Evolutionary conservation across 2,329 filamentous ascomycete species (phyloP).

Genomic region (Talaromyces piceae): DNA sequence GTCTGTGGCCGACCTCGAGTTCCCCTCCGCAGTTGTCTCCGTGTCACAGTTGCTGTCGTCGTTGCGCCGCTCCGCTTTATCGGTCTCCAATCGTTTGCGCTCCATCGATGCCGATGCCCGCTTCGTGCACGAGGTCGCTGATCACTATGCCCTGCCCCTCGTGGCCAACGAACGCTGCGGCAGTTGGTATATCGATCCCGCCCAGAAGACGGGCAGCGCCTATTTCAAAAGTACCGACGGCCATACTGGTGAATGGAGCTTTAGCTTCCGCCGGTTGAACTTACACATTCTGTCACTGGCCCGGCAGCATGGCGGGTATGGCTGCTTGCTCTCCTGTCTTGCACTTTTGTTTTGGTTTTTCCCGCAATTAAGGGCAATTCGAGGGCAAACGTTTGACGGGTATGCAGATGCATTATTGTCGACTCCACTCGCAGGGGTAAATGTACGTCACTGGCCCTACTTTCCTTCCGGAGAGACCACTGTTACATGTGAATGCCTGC

Average conservation of each 20-base stretch:
- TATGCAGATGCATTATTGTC: constrained; percentile 59
- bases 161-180: constrained; percentile 93
- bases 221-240: constrained; percentile 99
- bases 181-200: constrained; percentile 79
- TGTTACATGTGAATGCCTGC: constrained; percentile 14
- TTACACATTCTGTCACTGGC: constrained; percentile 68
- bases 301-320: constrained; percentile 58
- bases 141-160: constrained; percentile 54
- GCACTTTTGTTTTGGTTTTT: neutral
- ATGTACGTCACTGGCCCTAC: constrained; percentile 41
- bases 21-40: constrained; percentile 51
- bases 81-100: constrained; percentile 69
- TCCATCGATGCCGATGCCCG: constrained; percentile 70
- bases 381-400: neutral
- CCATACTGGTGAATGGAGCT: constrained; percentile 83
- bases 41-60: constrained; percentile 63
- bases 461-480: constrained; percentile 7
- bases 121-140: constrained; percentile 59
- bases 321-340: neutral
- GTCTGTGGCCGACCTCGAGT: constrained; percentile 42
- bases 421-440: constrained; percentile 92
- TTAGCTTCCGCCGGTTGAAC: constrained; percentile 78
- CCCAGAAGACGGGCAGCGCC: constrained; percentile 60
- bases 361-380: neutral
- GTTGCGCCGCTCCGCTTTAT: constrained; percentile 68